Conservation (phyloP, 1,284 basidiomycete genomes). For the Xerocomus amazonicus region DNA sequence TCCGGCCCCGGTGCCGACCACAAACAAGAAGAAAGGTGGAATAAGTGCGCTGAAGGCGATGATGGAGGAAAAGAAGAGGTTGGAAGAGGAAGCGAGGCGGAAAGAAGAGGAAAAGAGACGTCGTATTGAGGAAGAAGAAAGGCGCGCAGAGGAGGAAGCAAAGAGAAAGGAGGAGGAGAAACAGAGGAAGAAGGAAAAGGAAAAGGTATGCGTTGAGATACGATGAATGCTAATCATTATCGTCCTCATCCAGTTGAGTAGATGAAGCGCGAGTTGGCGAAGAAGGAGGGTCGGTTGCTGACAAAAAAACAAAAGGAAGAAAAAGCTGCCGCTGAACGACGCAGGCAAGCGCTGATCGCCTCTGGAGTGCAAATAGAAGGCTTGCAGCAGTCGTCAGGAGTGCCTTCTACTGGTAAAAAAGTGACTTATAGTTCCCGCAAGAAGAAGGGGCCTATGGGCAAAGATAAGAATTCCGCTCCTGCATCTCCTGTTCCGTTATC, state of each 20-base stretch:
- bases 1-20: conserved; percentile 41
- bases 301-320: conserved; percentile 98
- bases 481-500: conserved; percentile 50
- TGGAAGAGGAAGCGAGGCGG: conserved; percentile 76
- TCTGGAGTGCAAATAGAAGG: conserved; percentile 92
- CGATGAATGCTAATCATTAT: background rate
- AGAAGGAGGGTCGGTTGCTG: conserved; percentile 87
- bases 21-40: conserved; percentile 71
- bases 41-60: conserved; percentile 74
- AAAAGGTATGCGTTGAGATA: conserved; percentile 58
- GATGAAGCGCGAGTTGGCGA: conserved; percentile 81
- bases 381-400: conserved; percentile 55
- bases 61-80: conserved; percentile 85
- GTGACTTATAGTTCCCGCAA: conserved; percentile 83
- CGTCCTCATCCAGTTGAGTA: conserved; percentile 31
- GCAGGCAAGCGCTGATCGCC: conserved; percentile 86
- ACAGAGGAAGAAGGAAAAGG: conserved; percentile 82
- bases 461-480: conserved; percentile 37
- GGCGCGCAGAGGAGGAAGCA: conserved; percentile 73
- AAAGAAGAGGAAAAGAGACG: conserved; percentile 71
- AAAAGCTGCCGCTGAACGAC: conserved; percentile 85
- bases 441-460: conserved; percentile 61
- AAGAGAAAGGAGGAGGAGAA: conserved; percentile 78
- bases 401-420: conserved; percentile 55
- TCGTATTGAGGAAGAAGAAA: conserved; percentile 84